Base-by-base conservation (phyloP, 768 basidiomycete species). In the Amanita pallidorosea region DNA sequence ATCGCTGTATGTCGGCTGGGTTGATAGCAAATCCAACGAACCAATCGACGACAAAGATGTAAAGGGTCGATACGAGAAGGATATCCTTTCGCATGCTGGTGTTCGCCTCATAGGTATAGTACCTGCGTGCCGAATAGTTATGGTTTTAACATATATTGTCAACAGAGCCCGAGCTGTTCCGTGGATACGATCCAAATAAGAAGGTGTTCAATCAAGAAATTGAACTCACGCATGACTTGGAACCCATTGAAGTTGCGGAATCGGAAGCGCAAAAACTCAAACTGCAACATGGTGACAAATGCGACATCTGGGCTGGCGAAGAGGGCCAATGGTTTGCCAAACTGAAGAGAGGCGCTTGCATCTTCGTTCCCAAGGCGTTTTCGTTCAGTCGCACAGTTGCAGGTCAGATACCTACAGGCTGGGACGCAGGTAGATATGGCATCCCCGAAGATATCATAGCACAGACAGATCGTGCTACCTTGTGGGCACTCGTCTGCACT, bases 31-130 rank as follows among this genome's bases (percentile, higher is more conserved):
- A 75, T 81, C 86, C 12, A 79, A 73, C 40, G 94, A 98, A 56
- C 92, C 96, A 6, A 85, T 99, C 33, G 95, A 98, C 61, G 96
- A 98, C 70, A 97, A 97, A 71, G 96, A 99, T 57, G 86, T 98
- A 55, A 83, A 85, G 54, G 83, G 84, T 29, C 87, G 85, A 48
- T 98, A 96, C 61, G 93, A 99, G 73, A 88, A 91, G 67, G 92
- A 97, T 5, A 91, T 98, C 56, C 65, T 97, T 51, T 75, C 71
- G 22, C 93, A 98, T 59, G 82, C 91, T 13, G 96, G 96, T 62
- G 86, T 98, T 59, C 85, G 95, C 47, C 66, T 99, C 49, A 95
- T 98, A 51, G 93, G 94, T 95, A 61, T 61, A 81, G 62, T 42
- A 9, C 25, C 27, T 36, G 15, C 17, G 4, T 25, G 7, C 6